Conservation (phyloP, 1,284 basidiomycete genomes). For the Puccinia polysora region DNA sequence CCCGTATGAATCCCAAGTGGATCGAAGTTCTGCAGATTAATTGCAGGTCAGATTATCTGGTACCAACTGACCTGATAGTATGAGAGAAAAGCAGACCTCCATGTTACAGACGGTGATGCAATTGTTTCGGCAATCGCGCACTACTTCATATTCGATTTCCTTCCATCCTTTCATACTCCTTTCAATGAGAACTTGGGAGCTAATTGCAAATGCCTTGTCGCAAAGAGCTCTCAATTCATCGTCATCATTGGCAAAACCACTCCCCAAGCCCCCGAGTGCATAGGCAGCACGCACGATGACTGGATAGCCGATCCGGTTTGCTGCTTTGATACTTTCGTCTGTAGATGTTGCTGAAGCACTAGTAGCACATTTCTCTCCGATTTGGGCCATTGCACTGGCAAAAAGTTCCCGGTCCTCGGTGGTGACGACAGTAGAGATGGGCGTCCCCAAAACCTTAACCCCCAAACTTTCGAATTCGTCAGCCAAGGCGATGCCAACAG, state of each 20-base stretch:
- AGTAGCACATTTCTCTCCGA: conserved; percentile 90
- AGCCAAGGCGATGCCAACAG: conserved; percentile 94
- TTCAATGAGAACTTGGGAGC: conserved; percentile 94
- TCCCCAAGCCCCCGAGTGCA: conserved; percentile 89
- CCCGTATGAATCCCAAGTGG: conserved; percentile 97
- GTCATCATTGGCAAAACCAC: conserved; percentile 88
- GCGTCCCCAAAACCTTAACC: conserved; percentile 89
- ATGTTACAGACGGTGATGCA: conserved; percentile 99
- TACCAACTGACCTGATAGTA: conserved; percentile 2
- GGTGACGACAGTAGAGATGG: conserved; percentile 93
- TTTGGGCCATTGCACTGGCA: conserved; percentile 88
- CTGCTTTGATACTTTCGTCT: conserved; percentile 82
- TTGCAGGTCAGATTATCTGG: conserved; percentile 24
- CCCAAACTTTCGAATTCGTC: conserved; percentile 80
- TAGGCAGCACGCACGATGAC: conserved; percentile 96
- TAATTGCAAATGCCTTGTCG: conserved; percentile 89
- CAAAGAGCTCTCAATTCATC: conserved; percentile 79
- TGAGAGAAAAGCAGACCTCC: conserved; percentile 68
- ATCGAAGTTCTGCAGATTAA: conserved; percentile 76
- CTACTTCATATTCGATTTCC: conserved; percentile 98
- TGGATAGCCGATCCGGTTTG: conserved; percentile 82
- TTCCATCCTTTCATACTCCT: conserved; percentile 99
- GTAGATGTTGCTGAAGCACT: conserved; percentile 71
- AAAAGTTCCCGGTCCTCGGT: conserved; percentile 96
- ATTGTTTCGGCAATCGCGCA: conserved; percentile 94